A percentile compares a stretch with the other conserved stretches of the same genome.
phyloP scores from a whole-genome alignment of 75 land plant genomes.

The Pinus albicaulis region DNA sequence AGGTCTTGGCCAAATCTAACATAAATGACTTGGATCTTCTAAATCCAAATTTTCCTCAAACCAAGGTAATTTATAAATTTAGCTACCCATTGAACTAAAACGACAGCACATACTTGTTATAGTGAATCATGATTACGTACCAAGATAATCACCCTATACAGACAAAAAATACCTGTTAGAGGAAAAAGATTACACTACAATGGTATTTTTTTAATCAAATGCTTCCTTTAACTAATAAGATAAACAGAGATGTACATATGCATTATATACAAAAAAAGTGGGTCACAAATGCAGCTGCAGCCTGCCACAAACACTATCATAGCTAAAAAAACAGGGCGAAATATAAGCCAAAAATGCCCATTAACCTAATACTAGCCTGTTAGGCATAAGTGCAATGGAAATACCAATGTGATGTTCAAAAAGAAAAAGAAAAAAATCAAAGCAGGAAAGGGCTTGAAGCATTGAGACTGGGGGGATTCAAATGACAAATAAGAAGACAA shows the following conservation, averaged over 20 bases:
- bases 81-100: neutral
- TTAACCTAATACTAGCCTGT: no score
- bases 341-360: no score
- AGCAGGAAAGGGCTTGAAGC: neutral
- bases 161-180: neutral
- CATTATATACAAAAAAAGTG: no score
- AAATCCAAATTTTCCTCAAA: neutral
- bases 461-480: neutral
- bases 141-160: neutral
- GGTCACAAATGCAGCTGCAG: no score
- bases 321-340: no score
- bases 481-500: neutral
- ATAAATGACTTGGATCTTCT: neutral
- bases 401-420: neutral
- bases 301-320: no score
- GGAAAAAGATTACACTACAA: neutral
- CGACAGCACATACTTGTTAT: neutral
- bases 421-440: neutral
- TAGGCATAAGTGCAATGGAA: neutral
- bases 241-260: no score
- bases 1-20: no score
- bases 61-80: neutral
- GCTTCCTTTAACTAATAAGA: no score
- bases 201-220: no score
- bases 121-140: neutral